Conservation (phyloP, 139 green algal species). For the Dunaliella sp. region DNA sequence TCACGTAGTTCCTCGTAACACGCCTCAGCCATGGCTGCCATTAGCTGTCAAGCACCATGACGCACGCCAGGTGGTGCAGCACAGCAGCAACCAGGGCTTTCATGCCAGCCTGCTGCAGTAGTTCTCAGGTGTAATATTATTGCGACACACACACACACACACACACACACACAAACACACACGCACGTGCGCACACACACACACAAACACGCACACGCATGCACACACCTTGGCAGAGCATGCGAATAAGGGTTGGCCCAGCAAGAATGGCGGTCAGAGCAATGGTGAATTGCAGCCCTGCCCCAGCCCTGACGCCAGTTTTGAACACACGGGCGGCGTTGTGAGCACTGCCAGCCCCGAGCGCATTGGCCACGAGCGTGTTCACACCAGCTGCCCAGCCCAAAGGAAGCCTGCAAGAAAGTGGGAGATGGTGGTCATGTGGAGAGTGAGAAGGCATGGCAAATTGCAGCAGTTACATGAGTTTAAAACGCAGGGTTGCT, state of each 20-base stretch:
- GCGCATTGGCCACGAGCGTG: constrained; percentile 42
- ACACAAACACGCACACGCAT: background rate
- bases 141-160: background rate
- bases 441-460: too few species aligned
- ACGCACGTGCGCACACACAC: background rate
- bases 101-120: too few species aligned
- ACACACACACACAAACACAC: background rate
- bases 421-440: too few species aligned
- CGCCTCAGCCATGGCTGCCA: constrained; percentile 42
- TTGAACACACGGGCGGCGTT: background rate
- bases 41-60: constrained; percentile 53
- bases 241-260: constrained; percentile 19
- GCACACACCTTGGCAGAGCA: constrained; percentile 15
- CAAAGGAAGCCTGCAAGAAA: constrained; percentile 53
- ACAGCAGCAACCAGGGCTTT: too few species aligned
- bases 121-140: too few species aligned
- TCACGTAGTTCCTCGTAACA: too few species aligned
- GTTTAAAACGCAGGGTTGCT: too few species aligned
- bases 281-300: constrained; percentile 32
- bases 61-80: constrained; percentile 33
- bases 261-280: constrained; percentile 16
- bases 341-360: constrained; percentile 30
- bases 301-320: background rate
- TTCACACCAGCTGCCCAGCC: constrained; percentile 38
- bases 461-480: too few species aligned